A percentile compares a stretch with the other conserved stretches of the same genome.
Evolutionary conservation across 2,329 filamentous ascomycete species (phyloP).

Genomic region (Fusarium palustre): DNA sequence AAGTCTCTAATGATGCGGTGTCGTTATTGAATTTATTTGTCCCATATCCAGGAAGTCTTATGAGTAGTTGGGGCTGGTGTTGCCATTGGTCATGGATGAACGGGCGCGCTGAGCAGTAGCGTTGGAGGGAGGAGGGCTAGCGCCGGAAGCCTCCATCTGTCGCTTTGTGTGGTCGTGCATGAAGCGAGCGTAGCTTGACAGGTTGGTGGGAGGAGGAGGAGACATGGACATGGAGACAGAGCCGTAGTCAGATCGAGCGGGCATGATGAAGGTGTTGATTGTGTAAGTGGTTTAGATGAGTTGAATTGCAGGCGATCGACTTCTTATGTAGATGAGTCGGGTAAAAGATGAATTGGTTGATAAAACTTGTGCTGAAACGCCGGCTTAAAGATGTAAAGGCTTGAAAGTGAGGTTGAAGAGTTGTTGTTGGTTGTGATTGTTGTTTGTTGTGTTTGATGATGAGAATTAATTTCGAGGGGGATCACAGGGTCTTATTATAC

Average conservation of each 20-base stretch:
- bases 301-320: background rate
- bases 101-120: constrained; percentile 25
- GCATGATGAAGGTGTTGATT: constrained; percentile 49
- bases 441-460: constrained; percentile 21
- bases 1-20: background rate
- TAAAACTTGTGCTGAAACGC: constrained; percentile 6
- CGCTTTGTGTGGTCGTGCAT: constrained; percentile 75
- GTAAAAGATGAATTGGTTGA: background rate
- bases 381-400: constrained; percentile 1
- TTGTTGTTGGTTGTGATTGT: constrained; percentile 10
- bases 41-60: constrained; percentile 12
- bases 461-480: constrained; percentile 8
- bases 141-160: constrained; percentile 69
- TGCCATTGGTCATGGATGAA: constrained; percentile 48
- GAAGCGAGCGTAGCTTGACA: constrained; percentile 67
- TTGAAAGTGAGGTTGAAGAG: constrained; percentile 17
- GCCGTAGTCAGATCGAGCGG: constrained; percentile 55
- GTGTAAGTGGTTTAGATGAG: background rate
- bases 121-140: constrained; percentile 28
- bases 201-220: constrained; percentile 58
- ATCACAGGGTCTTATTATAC: constrained; percentile 45
- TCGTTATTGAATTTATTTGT: background rate
- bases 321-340: constrained; percentile 1
- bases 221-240: constrained; percentile 53
- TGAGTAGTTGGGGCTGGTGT: constrained; percentile 34